Evolutionary conservation across 2,329 filamentous ascomycete species (phyloP), one percentile per base, ranked within the genome.

Genomic region (Nemania sp.): DNA sequence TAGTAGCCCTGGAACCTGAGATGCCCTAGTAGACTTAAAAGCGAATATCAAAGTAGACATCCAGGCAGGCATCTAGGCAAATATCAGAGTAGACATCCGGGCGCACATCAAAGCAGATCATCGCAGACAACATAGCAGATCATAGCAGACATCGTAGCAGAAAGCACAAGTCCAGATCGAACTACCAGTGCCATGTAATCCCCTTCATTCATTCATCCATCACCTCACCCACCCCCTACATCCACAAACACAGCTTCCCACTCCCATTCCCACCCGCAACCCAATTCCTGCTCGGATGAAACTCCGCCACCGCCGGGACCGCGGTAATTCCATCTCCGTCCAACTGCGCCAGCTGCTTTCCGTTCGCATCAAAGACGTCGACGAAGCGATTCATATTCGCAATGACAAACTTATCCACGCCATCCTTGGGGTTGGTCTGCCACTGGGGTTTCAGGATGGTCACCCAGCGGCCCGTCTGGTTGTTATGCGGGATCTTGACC

Each of bases 341-440:
- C 0, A 96, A 72, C 70, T 97, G 93, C 0, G 90, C 93, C 3
- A 99, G 75, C 70, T 97, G 93, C 65, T 91, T 86, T 0, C 94
- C 94, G 43, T 88, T 82, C 0, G 85, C 80, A 0, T 88, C 88
- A 69, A 89, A 99, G 0, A 99, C 82, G 67, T 99, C 94, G 1
- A 97, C 90, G 64, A 97, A 97, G 1, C 94, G 84, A 68, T 96
- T 96, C 94, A 97, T 97, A 64, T 97, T 99, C 1, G 90, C 94
- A 52, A 99, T 93, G 20, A 85, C 89, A 64, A 99, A 91, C 57
- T 93, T 91, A 59, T 96, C 87, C 5, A 95, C 84, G 6, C 86
- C 86, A 54, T 94, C 90, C 28, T 80, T 75, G 0, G 94, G 93
- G 40, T 82, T 80, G 26, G 82, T 77, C 70, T 99, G 94, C 94